phyloP scores from a whole-genome alignment of 1,284 basidiomycete genomes.

The Leccinum angustisporum region DNA sequence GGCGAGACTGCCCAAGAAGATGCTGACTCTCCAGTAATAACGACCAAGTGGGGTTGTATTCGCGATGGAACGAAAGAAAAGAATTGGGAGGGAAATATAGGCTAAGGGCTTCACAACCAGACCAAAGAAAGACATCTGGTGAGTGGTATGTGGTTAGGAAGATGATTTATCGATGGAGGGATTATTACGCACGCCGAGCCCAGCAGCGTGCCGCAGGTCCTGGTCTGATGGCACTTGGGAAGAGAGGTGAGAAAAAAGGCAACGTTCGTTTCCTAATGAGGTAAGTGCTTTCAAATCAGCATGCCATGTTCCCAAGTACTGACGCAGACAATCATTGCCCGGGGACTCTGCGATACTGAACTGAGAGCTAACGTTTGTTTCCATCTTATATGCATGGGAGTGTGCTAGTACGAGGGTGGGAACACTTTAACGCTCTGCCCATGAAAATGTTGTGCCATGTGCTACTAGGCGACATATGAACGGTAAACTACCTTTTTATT shows the following conservation, averaged over 20 bases:
- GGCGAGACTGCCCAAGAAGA: slow-evolving; percentile 77
- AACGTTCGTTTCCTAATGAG: background rate
- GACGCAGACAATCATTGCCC: background rate
- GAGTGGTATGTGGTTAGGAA: slow-evolving; percentile 10
- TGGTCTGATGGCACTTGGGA: slow-evolving; percentile 17
- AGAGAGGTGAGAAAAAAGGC: slow-evolving; percentile 36
- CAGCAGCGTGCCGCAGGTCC: slow-evolving; percentile 21
- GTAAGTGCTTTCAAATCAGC: background rate
- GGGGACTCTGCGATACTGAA: background rate
- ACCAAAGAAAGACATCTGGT: slow-evolving; percentile 58
- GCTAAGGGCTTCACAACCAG: slow-evolving; percentile 65
- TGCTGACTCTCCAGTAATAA: slow-evolving; percentile 72
- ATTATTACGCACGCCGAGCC: slow-evolving; percentile 25
- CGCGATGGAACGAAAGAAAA: slow-evolving; percentile 60
- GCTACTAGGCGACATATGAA: background rate
- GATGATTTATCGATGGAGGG: slow-evolving; percentile 14
- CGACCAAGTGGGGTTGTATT: slow-evolving; percentile 53
- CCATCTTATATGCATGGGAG: background rate
- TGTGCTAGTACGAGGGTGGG: background rate
- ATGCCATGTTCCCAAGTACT: background rate
- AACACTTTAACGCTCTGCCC: background rate
- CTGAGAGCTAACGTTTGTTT: background rate
- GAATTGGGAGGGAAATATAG: slow-evolving; percentile 68
- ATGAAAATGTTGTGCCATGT: background rate
- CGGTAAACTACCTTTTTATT: slow-evolving; percentile 12